Evolutionary conservation across 345 rosid genomes (phyloP).

Genomic region (Ailanthus altissimus): DNA sequence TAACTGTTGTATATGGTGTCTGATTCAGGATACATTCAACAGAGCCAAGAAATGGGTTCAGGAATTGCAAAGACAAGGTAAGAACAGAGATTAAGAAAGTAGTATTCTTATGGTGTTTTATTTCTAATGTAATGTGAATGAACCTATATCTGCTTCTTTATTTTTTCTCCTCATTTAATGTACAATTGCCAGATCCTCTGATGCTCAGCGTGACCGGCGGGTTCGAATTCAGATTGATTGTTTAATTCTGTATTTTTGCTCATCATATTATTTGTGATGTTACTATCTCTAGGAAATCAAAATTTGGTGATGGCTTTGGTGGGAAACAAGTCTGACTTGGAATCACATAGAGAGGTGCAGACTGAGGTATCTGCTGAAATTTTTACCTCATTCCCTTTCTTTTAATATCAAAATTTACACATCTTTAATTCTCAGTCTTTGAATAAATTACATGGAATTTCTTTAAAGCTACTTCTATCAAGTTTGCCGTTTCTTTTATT

Average conservation of each 20-base stretch:
- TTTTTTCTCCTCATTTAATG: no score
- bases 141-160: neutral
- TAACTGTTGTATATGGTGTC: neutral
- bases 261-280: neutral
- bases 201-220: no score
- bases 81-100: neutral
- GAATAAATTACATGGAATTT: neutral
- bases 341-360: constrained; percentile 50
- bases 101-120: neutral
- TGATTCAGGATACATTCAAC: constrained; percentile 54
- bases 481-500: neutral
- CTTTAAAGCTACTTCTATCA: neutral
- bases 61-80: constrained; percentile 72
- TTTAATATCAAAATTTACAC: neutral
- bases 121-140: neutral
- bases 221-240: no score
- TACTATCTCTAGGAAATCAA: constrained; percentile 45
- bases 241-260: neutral
- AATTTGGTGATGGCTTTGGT: constrained; percentile 62
- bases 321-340: constrained; percentile 63
- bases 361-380: constrained; percentile 42
- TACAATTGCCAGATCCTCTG: no score
- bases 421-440: no score
- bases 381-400: neutral
- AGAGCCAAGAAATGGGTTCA: constrained; percentile 70